Percentiles rank a stretch among this genome's conserved stretches.
These are phyloP conservation scores for Xylariaceae sp. DNA, from an alignment of 2,329 filamentous ascomycete species.

Conservation along the genomic window DNA sequence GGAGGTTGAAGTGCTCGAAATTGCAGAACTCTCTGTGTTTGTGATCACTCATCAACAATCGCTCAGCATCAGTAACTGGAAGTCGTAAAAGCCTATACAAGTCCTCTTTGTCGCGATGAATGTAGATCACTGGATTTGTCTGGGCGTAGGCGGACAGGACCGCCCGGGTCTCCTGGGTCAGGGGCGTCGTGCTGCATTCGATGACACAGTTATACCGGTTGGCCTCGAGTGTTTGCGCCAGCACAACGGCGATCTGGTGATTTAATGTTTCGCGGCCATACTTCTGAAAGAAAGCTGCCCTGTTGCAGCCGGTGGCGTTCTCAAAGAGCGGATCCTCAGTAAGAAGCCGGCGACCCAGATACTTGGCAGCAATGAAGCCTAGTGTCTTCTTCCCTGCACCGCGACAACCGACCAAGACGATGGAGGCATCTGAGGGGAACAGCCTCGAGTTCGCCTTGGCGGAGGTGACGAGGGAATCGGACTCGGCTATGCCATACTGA, in stretches of 20 bases:
- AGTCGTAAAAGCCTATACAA: conserved; percentile 54
- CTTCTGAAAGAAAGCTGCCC: conserved; percentile 54
- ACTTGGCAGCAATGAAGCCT: conserved; percentile 65
- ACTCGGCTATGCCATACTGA: conserved; percentile 16
- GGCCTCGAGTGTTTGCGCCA: conserved; percentile 54
- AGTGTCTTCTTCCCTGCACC: conserved; percentile 68
- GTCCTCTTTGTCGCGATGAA: conserved; percentile 60
- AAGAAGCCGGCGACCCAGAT: conserved; percentile 60
- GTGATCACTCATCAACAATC: conserved; percentile 50
- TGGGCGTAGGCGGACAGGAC: conserved; percentile 55
- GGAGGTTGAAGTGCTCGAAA: conserved; percentile 66
- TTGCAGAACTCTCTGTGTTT: conserved; percentile 61
- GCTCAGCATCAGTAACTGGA: conserved; percentile 44
- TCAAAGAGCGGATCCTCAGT: conserved; percentile 65
- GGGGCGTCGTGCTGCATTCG: conserved; percentile 60
- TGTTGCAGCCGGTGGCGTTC: conserved; percentile 56
- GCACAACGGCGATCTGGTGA: conserved; percentile 54
- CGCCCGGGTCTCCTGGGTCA: conserved; percentile 55
- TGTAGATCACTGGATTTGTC: conserved; percentile 64
- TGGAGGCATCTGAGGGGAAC: conserved; percentile 58
- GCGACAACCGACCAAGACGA: conserved; percentile 65
- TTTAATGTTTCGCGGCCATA: conserved; percentile 59
- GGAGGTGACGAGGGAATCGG: conserved; percentile 11
- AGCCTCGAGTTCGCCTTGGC: conserved; percentile 33
- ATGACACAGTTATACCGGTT: conserved; percentile 61